These are phyloP conservation scores for Gossypium sturtianum DNA, from an alignment of 345 rosid genomes.

Conservation along the genomic window DNA sequence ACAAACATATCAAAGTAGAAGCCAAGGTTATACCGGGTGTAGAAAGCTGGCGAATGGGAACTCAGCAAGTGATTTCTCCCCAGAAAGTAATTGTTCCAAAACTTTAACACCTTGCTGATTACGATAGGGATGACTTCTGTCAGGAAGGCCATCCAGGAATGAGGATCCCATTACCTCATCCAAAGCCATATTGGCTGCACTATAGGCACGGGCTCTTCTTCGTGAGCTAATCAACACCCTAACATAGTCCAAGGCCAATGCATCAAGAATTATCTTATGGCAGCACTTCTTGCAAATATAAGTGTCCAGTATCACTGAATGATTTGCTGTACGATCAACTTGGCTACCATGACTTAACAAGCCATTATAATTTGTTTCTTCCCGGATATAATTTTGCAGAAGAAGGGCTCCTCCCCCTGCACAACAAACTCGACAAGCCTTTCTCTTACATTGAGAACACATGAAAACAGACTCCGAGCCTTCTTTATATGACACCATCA, in stretches of 20 bases:
- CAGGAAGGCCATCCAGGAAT: constrained; percentile 31
- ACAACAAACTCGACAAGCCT: constrained; percentile 80
- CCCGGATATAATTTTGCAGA: constrained; percentile 47
- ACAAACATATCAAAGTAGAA: not conserved
- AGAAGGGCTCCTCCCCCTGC: constrained; percentile 91
- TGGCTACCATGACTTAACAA: constrained; percentile 44
- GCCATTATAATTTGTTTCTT: constrained; percentile 28
- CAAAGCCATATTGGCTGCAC: constrained; percentile 61
- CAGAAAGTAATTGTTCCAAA: constrained; percentile 47
- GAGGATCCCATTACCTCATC: constrained; percentile 50
- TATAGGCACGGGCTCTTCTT: constrained; percentile 65
- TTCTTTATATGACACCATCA: constrained; percentile 33
- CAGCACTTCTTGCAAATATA: constrained; percentile 77
- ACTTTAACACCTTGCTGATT: constrained; percentile 22
- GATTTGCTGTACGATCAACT: constrained; percentile 47
- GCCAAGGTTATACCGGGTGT: constrained; percentile 49
- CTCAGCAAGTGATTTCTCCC: constrained; percentile 83
- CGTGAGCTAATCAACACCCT: constrained; percentile 77
- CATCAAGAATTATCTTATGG: constrained; percentile 60
- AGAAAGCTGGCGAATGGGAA: constrained; percentile 87
- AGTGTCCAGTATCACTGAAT: constrained; percentile 44
- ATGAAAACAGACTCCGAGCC: constrained; percentile 38
- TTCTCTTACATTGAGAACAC: constrained; percentile 66
- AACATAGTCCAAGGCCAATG: constrained; percentile 72
- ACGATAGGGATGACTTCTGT: constrained; percentile 32